Evolutionary conservation across 2,329 filamentous ascomycete genomes (phyloP).

Genomic region (Colletotrichum incanum): DNA sequence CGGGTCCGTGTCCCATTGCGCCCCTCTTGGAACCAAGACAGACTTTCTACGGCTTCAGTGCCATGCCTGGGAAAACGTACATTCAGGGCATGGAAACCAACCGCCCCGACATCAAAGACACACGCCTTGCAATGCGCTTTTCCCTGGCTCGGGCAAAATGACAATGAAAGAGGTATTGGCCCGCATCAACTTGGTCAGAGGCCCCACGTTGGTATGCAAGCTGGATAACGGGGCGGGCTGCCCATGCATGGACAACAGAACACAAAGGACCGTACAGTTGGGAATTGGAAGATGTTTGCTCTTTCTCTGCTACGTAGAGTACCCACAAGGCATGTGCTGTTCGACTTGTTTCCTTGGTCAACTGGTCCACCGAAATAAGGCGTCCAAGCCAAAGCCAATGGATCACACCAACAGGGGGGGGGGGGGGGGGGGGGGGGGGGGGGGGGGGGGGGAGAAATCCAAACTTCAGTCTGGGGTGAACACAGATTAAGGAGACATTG

Average conservation of each 20-base stretch:
- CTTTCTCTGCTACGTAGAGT: too few relatives aligned
- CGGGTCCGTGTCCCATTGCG: background rate
- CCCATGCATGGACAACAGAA: background rate
- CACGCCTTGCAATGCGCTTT: background rate
- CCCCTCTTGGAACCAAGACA: too few relatives aligned
- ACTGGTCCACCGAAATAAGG: background rate
- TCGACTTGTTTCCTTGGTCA: background rate
- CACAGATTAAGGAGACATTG: background rate
- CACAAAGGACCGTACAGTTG: background rate
- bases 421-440: too few relatives aligned
- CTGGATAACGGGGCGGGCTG: background rate
- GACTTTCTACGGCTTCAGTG: too few relatives aligned
- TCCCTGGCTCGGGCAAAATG: too few relatives aligned
- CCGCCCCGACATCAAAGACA: background rate
- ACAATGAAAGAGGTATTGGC: background rate
- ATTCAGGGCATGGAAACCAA: background rate
- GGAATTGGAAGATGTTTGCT: too few relatives aligned
- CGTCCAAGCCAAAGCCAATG: background rate
- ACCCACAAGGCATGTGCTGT: background rate
- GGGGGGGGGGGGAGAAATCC: too few relatives aligned
- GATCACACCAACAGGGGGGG: too few relatives aligned
- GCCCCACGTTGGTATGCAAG: background rate
- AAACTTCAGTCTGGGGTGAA: background rate
- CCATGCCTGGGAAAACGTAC: too few relatives aligned
- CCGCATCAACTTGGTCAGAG: too few relatives aligned